phyloP scores from a whole-genome alignment of 2,329 filamentous ascomycete species.

The Beauveria caledonica region DNA sequence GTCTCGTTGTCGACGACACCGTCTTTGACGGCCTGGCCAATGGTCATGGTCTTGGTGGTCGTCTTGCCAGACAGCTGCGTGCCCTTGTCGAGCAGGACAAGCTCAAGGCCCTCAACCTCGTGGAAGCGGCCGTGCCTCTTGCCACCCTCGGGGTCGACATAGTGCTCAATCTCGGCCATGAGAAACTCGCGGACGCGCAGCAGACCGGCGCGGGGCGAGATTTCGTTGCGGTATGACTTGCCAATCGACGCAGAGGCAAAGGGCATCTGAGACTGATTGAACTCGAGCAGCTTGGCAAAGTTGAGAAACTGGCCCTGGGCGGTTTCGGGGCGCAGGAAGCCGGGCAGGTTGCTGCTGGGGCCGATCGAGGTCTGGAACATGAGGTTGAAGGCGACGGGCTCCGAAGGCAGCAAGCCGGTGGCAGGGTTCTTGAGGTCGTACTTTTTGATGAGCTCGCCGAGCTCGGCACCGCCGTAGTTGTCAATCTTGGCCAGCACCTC shows the following conservation, averaged over 20 bases:
- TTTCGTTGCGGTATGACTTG: slow-evolving; percentile 97
- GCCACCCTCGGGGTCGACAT: slow-evolving; percentile 85
- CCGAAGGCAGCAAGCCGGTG: slow-evolving; percentile 66
- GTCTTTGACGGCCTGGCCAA: slow-evolving; percentile 77
- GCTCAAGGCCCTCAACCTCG: slow-evolving; percentile 75
- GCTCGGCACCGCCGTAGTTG: slow-evolving; percentile 82
- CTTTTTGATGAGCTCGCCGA: slow-evolving; percentile 82
- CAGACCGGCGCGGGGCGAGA: slow-evolving; percentile 85
- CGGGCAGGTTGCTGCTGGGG: slow-evolving; percentile 77
- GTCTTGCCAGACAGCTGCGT: slow-evolving; percentile 86
- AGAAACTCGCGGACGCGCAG: slow-evolving; percentile 93
- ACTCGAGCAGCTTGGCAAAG: slow-evolving; percentile 92
- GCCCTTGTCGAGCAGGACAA: slow-evolving; percentile 75
- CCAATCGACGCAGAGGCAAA: slow-evolving; percentile 96
- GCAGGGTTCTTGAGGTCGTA: slow-evolving; percentile 84
- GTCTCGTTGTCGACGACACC: slow-evolving; percentile 94
- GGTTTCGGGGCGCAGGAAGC: slow-evolving; percentile 87
- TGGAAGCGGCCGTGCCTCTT: slow-evolving; percentile 90
- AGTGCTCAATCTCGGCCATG: slow-evolving; percentile 99
- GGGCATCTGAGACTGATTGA: slow-evolving; percentile 91
- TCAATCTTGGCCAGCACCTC: slow-evolving; percentile 87
- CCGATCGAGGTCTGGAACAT: slow-evolving; percentile 98
- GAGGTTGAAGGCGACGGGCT: slow-evolving; percentile 89
- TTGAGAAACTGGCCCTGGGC: slow-evolving; percentile 98
- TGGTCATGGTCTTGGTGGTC: slow-evolving; percentile 59